Percentiles rank a stretch among this genome's conserved stretches.
These are phyloP conservation scores for Penicillium sp. DNA, from an alignment of 2,329 filamentous ascomycete species.

Conservation along the genomic window DNA sequence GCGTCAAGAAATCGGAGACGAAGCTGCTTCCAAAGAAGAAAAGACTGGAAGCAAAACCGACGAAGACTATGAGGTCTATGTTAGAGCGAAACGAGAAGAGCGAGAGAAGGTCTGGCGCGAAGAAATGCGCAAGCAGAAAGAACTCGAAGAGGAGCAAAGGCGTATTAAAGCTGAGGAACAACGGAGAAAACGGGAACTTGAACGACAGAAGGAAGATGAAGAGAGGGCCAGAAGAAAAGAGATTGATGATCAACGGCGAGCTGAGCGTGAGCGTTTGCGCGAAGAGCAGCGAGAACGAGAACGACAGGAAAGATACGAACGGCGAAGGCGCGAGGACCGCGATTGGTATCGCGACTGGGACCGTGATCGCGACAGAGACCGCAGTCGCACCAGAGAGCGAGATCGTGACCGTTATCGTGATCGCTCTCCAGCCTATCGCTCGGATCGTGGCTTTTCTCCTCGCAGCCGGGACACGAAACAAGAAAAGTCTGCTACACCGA, in stretches of 20 bases:
- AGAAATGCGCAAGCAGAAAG: slow-evolving; percentile 51
- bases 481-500: slow-evolving; percentile 33
- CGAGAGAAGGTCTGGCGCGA: slow-evolving; percentile 52
- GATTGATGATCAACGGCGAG: slow-evolving; percentile 48
- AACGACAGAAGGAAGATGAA: slow-evolving; percentile 46
- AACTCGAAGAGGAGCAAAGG: slow-evolving; percentile 47
- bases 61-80: slow-evolving; percentile 57
- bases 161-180: slow-evolving; percentile 44
- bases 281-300: slow-evolving; percentile 55
- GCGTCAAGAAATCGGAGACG: slow-evolving; percentile 57
- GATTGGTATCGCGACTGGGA: slow-evolving; percentile 45
- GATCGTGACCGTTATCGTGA: slow-evolving; percentile 33
- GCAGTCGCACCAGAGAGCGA: slow-evolving; percentile 37
- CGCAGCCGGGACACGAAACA: slow-evolving; percentile 31
- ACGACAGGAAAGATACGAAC: slow-evolving; percentile 48
- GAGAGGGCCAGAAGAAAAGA: slow-evolving; percentile 51
- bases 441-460: slow-evolving; percentile 32
- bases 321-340: slow-evolving; percentile 45
- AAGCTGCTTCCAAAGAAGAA: slow-evolving; percentile 54
- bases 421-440: slow-evolving; percentile 33
- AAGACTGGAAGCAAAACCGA: slow-evolving; percentile 57
- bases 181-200: slow-evolving; percentile 43
- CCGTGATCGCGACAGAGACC: slow-evolving; percentile 36
- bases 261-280: slow-evolving; percentile 50
- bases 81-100: slow-evolving; percentile 52